Evolutionary conservation across 2,329 filamentous ascomycete genomes (phyloP).

Genomic region (Sporothrix euskadiensis): DNA sequence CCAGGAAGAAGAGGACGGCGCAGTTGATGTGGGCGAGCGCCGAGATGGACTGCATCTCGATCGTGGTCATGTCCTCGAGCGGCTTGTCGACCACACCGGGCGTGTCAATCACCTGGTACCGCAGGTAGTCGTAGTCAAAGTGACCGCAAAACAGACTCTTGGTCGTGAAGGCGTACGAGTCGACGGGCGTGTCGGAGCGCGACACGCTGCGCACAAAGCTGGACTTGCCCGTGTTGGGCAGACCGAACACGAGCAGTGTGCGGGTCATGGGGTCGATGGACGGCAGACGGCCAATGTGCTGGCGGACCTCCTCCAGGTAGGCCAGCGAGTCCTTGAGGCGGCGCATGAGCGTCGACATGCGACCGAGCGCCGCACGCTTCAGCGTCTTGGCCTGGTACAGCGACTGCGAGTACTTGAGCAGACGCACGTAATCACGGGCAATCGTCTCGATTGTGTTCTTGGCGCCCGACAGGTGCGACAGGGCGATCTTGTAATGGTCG

Average conservation of each 20-base stretch:
- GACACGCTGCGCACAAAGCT: slow-evolving; percentile 92
- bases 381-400: slow-evolving; percentile 99
- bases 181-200: slow-evolving; percentile 91
- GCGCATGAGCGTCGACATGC: slow-evolving; percentile 97
- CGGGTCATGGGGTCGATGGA: slow-evolving; percentile 98
- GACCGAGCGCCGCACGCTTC: slow-evolving; percentile 91
- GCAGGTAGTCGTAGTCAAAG: slow-evolving; percentile 93
- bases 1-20: slow-evolving; percentile 97
- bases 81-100: slow-evolving; percentile 98
- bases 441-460: slow-evolving; percentile 97
- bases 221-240: slow-evolving; percentile 96
- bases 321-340: slow-evolving; percentile 90
- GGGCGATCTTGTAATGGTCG: slow-evolving; percentile 95
- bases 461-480: slow-evolving; percentile 92
- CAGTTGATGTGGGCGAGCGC: slow-evolving; percentile 95
- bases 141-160: slow-evolving; percentile 97
- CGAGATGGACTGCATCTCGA: slow-evolving; percentile 98
- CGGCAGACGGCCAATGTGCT: slow-evolving; percentile 94
- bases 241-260: slow-evolving; percentile 93
- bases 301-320: slow-evolving; percentile 94
- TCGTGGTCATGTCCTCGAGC: slow-evolving; percentile 99
- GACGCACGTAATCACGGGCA: slow-evolving; percentile 89
- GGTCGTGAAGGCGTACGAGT: slow-evolving; percentile 94
- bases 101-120: slow-evolving; percentile 85
- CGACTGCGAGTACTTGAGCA: slow-evolving; percentile 87